Conservation (phyloP, 345 rosid species). For the Eucalyptus curtisii region DNA sequence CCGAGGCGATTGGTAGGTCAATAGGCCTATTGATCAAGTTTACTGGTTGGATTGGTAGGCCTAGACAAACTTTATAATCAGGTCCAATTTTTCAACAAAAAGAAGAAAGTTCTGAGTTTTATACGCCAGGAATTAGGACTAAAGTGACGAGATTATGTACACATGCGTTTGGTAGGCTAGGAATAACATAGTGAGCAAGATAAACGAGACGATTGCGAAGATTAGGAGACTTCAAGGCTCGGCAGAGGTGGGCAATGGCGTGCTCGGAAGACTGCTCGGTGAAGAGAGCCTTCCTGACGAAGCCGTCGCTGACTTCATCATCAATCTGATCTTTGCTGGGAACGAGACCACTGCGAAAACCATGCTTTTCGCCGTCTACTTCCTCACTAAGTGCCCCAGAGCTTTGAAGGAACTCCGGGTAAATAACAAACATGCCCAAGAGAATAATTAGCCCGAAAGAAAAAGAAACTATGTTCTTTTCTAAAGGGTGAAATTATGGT, state of each 20-base stretch:
- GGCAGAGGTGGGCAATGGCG: slow-evolving; percentile 22
- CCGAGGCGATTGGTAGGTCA: neutral
- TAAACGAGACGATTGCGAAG: slow-evolving; percentile 32
- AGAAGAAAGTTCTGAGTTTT: neutral
- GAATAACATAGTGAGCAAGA: slow-evolving; percentile 52
- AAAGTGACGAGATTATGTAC: neutral
- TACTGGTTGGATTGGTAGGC: neutral
- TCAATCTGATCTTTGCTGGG: slow-evolving; percentile 84
- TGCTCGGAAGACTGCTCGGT: slow-evolving; percentile 53
- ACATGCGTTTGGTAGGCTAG: slow-evolving; percentile 36
- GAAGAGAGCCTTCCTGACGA: slow-evolving; percentile 67
- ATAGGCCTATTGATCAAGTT: neutral
- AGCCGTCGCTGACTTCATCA: slow-evolving; percentile 62
- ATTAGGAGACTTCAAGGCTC: slow-evolving; percentile 4
- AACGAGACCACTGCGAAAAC: slow-evolving; percentile 87
- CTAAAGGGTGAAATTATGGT: neutral
- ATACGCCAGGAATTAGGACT: neutral
- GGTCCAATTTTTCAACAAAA: neutral
- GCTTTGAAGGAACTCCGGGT: slow-evolving; percentile 59
- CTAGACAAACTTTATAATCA: neutral
- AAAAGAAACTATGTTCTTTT: neutral
- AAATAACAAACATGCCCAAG: neutral
- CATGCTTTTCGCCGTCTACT: slow-evolving; percentile 70
- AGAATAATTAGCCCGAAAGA: neutral
- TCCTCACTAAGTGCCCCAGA: slow-evolving; percentile 55